Conservation (phyloP, 208 protist genomes). For the Leishmania major region DNA sequence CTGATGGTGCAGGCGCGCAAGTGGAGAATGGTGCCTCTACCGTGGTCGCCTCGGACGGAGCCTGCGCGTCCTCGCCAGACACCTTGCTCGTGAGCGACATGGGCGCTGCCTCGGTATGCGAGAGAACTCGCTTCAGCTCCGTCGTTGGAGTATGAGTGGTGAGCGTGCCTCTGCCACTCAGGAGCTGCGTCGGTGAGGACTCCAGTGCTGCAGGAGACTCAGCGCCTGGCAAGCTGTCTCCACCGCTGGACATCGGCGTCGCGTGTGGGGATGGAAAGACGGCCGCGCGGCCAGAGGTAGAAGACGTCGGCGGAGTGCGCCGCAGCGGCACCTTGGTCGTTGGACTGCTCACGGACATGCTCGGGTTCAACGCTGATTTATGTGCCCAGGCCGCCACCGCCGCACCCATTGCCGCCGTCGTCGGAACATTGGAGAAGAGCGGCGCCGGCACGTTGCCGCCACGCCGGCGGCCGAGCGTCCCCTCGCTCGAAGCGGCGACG, state of each 20-base stretch:
- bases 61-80: background rate
- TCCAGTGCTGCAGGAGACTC: background rate
- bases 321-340: background rate
- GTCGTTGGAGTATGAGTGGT: slow-evolving; percentile 16
- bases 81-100: background rate
- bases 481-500: background rate
- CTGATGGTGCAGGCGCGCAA: background rate
- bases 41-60: background rate
- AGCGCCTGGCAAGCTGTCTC: background rate
- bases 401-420: slow-evolving; percentile 7
- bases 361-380: background rate
- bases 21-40: background rate
- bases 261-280: background rate
- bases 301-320: background rate
- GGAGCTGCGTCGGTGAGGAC: background rate
- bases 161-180: background rate
- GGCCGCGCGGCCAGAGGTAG: background rate
- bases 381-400: slow-evolving; percentile 4
- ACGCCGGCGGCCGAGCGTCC: background rate
- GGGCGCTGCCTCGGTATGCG: background rate
- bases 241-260: background rate
- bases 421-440: slow-evolving; percentile 10
- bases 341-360: background rate
- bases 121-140: slow-evolving; percentile 16
- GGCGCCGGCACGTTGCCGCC: slow-evolving; percentile 5